phyloP scores from a whole-genome alignment of 1,284 basidiomycete genomes.

The Ceratobasidium theobromae region DNA sequence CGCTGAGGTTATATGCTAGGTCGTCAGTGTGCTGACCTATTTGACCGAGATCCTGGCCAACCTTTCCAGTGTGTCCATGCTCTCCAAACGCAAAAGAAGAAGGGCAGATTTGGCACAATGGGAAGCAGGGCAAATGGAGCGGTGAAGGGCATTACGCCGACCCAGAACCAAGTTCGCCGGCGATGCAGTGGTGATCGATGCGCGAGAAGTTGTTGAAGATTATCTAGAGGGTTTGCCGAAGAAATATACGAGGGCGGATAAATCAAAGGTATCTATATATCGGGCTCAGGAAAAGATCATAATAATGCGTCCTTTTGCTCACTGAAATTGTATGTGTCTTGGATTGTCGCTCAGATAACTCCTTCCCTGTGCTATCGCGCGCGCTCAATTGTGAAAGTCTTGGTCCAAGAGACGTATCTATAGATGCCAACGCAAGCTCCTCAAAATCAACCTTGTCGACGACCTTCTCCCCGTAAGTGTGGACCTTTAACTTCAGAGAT shows the following conservation, averaged over 20 bases:
- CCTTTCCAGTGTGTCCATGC: constrained; percentile 81
- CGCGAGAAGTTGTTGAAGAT: constrained; percentile 55
- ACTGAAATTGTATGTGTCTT: constrained; percentile 21
- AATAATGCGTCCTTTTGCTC: neutral
- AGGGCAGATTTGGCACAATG: constrained; percentile 76
- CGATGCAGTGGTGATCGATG: constrained; percentile 62
- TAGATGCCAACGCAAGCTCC: constrained; percentile 35
- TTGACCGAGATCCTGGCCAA: constrained; percentile 39
- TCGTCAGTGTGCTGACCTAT: neutral
- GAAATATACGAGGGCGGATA: constrained; percentile 54
- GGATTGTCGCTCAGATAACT: constrained; percentile 17
- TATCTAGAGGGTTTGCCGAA: constrained; percentile 52
- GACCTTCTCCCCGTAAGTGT: constrained; percentile 33
- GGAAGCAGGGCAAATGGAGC: constrained; percentile 72
- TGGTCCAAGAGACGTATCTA: constrained; percentile 35
- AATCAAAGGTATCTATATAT: constrained; percentile 61
- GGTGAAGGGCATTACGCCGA: constrained; percentile 64
- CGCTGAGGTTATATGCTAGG: constrained; percentile 48
- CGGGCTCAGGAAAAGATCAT: neutral
- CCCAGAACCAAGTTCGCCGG: constrained; percentile 65
- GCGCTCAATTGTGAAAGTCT: constrained; percentile 8
- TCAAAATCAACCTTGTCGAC: constrained; percentile 36
- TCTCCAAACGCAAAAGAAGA: constrained; percentile 81
- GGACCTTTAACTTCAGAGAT: constrained; percentile 33
- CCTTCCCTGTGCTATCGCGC: constrained; percentile 24